Base-by-base conservation (phyloP, 2,329 filamentous ascomycete species). In the Colletotrichum tanaceti region DNA sequence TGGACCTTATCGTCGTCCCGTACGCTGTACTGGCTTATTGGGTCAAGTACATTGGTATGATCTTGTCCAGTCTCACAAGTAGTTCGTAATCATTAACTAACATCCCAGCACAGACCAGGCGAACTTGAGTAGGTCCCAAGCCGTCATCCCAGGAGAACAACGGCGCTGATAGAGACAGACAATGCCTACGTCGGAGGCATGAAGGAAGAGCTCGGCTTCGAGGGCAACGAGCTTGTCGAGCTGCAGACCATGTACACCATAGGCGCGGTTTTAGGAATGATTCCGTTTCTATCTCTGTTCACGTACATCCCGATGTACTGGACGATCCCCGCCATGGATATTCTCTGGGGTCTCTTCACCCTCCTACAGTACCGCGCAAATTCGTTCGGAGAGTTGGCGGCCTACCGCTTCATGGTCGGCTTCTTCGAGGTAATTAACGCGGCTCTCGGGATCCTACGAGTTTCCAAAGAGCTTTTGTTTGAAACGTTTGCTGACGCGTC, bases 271-370 rank as follows among this genome's bases (percentile, higher is more conserved):
- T 67, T 77, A 18, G 75, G 75, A 32, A 62, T 59, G 77, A 74
- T 58, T 75, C 78, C 59, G 71, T 79, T 70, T 66, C 77, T n/a
- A 61, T 78, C 28, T 76, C 72, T 24, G 70, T 74, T 7, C 54
- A 75, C 4, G 71, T 77, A 14, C 75, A 74, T 28, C 74, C 77
- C 4, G 43, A 75, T 24, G 74, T 74, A 61, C 74, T 78, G 50
- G 77, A 14, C 63, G 24, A 28, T 77, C 71, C 58, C 75, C 73
- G 57, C 65, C 73, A 9, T 68, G 72, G 85, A 88, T 62, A 70
- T 88, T 1, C 74, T 79, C 2, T 89, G 87, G 87, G 86, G 86
- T 0, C 74, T 88, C 22, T 86, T 89, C 68, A 89, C 86, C 0
- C 78, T 89, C 16, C 75, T 87, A 69, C 50, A 71, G 52, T 44